Base-by-base conservation (phyloP, 1,284 basidiomycete species). In the Sphaerobolus stellatus region DNA sequence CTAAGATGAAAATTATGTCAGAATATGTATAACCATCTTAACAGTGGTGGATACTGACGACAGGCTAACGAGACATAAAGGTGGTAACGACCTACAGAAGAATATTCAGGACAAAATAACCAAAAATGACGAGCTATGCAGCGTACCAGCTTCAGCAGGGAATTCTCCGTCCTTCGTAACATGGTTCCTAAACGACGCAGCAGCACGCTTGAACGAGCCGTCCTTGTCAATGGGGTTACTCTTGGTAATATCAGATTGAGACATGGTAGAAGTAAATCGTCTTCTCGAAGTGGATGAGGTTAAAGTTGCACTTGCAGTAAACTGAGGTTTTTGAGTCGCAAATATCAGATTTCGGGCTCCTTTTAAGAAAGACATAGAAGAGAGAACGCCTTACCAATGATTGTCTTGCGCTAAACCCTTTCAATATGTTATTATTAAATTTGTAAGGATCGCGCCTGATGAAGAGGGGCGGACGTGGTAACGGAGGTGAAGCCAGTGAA, bases 51-150 rank as follows among this genome's bases (percentile, higher is more conserved):
- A 34, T 47, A 75, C 88, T 76, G 56, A 93, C 92, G 84, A 72
- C 87, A 90, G 3, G 84, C 79, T 62, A 82, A 84, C 5, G 86
- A 89, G 54, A 94, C 90, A 62, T 92, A 94, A 64, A 95, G 89
- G 64, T 92, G 90, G 69, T 97, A 97, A 48, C 94, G 84, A 52
- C 81, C 92, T 92, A 61, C n/a, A 58, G 14, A 43, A 41, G 38
- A 33, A 28, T 11, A 48, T 28, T 44, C 7, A 24, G 4, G 9
- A 9, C 13, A 20, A 3, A 29, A 16, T 30, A n/a, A 24, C 18
- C n/a, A 16, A 38, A 20, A 2, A 28, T 27, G 14, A 5, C 41
- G 38, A 18, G 30, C 9, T 28, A 31, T 27, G 24, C 25, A 41
- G 74, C 78, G 61, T 61, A 84, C 93, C 90, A 70, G 79, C 81